These are phyloP conservation scores for Peterozyma xylosa DNA, from an alignment of 805 yeast genomes.

Conservation along the genomic window DNA sequence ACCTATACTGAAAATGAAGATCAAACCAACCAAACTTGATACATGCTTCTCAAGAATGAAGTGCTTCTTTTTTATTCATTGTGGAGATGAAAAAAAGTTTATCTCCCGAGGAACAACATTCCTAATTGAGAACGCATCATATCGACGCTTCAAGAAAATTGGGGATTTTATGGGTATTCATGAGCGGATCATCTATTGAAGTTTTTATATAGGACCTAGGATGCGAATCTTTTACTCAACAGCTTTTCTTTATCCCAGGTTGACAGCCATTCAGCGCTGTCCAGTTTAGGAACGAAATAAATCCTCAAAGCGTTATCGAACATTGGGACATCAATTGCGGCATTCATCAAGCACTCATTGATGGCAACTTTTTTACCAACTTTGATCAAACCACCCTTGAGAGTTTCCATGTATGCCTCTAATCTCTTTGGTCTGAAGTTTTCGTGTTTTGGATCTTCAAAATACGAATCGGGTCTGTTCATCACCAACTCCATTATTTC, in stretches of 20 bases:
- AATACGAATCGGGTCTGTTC: constrained; percentile 65
- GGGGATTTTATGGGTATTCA: too few relatives aligned
- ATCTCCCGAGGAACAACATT: too few relatives aligned
- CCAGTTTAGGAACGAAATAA: constrained; percentile 71
- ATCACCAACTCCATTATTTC: constrained; percentile 56
- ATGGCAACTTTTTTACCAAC: constrained; percentile 72
- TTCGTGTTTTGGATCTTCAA: constrained; percentile 50
- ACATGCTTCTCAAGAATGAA: too few relatives aligned
- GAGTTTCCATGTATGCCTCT: constrained; percentile 77
- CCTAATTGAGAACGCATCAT: too few relatives aligned
- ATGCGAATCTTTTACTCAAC: constrained; percentile 33
- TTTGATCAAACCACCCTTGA: constrained; percentile 76
- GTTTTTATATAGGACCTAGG: too few relatives aligned
- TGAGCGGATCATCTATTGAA: too few relatives aligned
- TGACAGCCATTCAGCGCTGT: constrained; percentile 56
- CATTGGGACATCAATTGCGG: constrained; percentile 61
- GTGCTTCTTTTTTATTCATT: too few relatives aligned
- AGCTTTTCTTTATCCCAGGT: constrained; percentile 60
- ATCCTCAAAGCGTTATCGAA: constrained; percentile 68
- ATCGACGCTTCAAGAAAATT: too few relatives aligned
- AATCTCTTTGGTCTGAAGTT: constrained; percentile 53
- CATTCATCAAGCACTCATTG: constrained; percentile 54
- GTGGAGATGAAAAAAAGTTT: too few relatives aligned
- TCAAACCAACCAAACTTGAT: too few relatives aligned
- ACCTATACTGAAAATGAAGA: too few relatives aligned